Conservation (phyloP, 192 early-diverging fungal genomes). For the Podila epigama region DNA sequence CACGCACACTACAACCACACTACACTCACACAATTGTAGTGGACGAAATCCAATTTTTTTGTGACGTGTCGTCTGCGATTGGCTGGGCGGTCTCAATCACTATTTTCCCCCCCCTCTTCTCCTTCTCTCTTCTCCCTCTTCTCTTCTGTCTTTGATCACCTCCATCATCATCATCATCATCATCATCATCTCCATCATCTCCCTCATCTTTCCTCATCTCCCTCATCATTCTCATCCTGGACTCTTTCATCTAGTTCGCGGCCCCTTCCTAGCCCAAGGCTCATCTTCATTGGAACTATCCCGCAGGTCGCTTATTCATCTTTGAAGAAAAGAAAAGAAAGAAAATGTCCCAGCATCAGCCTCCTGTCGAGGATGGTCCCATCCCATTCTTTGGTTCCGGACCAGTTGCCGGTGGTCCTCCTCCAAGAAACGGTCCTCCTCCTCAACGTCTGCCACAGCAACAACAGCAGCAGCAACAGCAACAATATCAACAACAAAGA, state of each 20-base stretch:
- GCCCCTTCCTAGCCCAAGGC: neutral
- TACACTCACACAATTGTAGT: too few species aligned
- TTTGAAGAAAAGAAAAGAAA: neutral
- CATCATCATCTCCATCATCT: neutral
- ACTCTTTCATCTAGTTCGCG: neutral
- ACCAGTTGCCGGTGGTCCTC: constrained; percentile 3
- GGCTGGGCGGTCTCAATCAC: neutral
- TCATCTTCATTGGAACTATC: neutral
- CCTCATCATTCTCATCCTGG: neutral
- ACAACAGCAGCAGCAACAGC: constrained; percentile 19
- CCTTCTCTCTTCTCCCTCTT: neutral
- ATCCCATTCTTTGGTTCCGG: constrained; percentile 46
- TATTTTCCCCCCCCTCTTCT: neutral
- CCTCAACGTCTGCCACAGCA: constrained; percentile 45
- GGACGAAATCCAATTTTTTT: neutral
- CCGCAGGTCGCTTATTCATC: neutral
- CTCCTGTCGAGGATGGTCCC: constrained; percentile 30
- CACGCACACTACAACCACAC: too few species aligned
- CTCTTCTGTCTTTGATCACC: neutral
- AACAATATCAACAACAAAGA: neutral
- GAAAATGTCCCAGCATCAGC: constrained; percentile 16
- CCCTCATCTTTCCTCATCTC: neutral
- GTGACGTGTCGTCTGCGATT: neutral
- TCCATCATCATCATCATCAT: neutral
- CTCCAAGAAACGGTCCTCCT: constrained; percentile 1